Base-by-base conservation (phyloP, 1,284 basidiomycete genomes). In the Pisolithus thermaeus region DNA sequence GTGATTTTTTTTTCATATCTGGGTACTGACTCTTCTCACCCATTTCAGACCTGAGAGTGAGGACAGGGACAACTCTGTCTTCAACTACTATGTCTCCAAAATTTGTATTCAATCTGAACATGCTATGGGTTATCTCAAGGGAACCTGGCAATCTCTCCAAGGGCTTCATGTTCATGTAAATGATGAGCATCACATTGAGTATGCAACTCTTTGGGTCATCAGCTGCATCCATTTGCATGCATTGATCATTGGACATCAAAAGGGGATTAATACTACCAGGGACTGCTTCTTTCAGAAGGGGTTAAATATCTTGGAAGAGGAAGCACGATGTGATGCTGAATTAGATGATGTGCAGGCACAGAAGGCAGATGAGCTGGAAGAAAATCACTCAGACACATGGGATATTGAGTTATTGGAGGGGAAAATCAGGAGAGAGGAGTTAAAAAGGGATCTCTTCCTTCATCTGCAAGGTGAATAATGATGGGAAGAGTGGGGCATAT, bases 161-260 rank as follows among this genome's bases (percentile, higher is more conserved):
- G 59, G 59, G 18, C 60, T 73, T 2, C 61, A 59, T 5, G 18
- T 64, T 3, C 45, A 55, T 1, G 69, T 72, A 47, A 57, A 58
- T 11, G 46, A 62, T 53, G 46, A 58, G n/a, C 41, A 49, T 1
- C 46, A 51, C 3, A 58, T 65, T 30, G 48, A 58, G 25, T 59
- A 58, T 54, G 67, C 65, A 1, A 59, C 58, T 4, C 58, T 59
- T n/a, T 71, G 70, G 69, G 55, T 70, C 41, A 49, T 54, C 2
- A 51, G 61, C 7, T 70, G 67, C 47, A 64, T 72, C 25, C 56
- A 53, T 18, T 47, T 71, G 7, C 70, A 72, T 50, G 36, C 53
- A 7, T 67, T 69, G 59, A 60, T 42, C 3, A 41, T 55, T n/a
- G 20, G 23, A 8, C 46, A 51, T 43, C 54, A 49, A 35, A 42